phyloP scores from a whole-genome alignment of 306 rosid species.

The Astragalus membranaceus region DNA sequence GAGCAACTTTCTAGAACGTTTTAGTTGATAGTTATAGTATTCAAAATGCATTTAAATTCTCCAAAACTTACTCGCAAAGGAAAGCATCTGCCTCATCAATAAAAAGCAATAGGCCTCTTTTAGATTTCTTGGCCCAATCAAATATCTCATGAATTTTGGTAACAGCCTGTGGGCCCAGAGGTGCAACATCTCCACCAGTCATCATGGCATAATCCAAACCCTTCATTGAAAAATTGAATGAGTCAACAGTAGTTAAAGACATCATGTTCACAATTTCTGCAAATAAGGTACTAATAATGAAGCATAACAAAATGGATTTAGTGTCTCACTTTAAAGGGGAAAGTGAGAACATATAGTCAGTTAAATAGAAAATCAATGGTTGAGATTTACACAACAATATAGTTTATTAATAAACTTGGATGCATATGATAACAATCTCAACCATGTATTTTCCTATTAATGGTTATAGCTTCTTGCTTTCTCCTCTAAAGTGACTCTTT shows the following conservation, averaged over 20 bases:
- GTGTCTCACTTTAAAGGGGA: background rate
- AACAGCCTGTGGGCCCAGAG: slow-evolving; percentile 92
- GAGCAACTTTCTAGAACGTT: background rate
- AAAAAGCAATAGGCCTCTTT: slow-evolving; percentile 84
- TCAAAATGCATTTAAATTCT: slow-evolving; percentile 5
- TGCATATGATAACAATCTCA: background rate
- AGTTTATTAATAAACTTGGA: background rate
- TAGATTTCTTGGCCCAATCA: slow-evolving; percentile 97
- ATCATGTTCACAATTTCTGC: background rate
- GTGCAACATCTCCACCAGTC: slow-evolving; percentile 99
- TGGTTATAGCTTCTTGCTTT: background rate
- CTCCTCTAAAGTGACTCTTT: background rate
- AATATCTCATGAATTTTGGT: slow-evolving; percentile 97
- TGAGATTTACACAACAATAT: background rate
- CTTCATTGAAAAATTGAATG: slow-evolving; percentile 34
- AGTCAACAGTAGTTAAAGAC: slow-evolving; percentile 1
- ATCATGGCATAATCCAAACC: slow-evolving; percentile 99
- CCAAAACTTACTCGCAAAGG: slow-evolving; percentile 86
- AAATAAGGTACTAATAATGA: slow-evolving; percentile 2
- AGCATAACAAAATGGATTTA: background rate
- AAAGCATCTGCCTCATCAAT: slow-evolving; percentile 99
- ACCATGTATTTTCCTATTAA: background rate
- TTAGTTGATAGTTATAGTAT: background rate
- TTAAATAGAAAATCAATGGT: background rate
- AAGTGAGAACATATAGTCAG: background rate